A percentile compares a stretch with the other conserved stretches of the same genome.
These are phyloP conservation scores for Sporothrix luriei DNA, from an alignment of 2,329 filamentous ascomycete genomes.

Conservation along the genomic window DNA sequence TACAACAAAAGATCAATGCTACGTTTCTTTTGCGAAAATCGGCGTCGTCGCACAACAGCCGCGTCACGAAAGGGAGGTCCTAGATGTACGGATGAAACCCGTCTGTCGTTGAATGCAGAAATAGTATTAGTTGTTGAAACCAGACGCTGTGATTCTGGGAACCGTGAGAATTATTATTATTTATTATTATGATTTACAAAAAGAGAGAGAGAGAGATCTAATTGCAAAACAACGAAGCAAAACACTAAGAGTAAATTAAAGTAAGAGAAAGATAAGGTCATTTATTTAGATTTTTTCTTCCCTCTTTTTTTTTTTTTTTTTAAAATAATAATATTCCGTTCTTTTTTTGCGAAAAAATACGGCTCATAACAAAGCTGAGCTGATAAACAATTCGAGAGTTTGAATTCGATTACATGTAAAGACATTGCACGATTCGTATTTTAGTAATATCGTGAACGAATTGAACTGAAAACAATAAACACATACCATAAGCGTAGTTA, in stretches of 20 bases:
- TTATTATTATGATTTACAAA: too few species aligned
- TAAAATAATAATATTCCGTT: too few species aligned
- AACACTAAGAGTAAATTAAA: too few species aligned
- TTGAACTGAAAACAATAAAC: background rate
- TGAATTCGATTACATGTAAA: too few species aligned
- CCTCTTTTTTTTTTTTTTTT: too few species aligned
- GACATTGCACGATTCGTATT: background rate
- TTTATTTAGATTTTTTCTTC: too few species aligned
- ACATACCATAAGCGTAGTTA: background rate
- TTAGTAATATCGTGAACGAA: background rate
- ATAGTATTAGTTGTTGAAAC: background rate
- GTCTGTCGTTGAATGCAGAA: background rate
- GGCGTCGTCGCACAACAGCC: background rate
- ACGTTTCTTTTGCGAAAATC: slow-evolving; percentile 10
- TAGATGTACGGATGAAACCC: background rate
- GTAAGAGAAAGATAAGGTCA: too few species aligned
- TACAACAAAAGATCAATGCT: background rate
- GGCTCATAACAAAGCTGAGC: too few species aligned
- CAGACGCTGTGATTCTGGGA: background rate
- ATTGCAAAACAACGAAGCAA: background rate
- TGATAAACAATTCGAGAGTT: too few species aligned
- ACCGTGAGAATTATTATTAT: too few species aligned
- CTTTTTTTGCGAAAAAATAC: too few species aligned
- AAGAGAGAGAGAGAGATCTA: background rate
- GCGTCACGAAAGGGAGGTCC: background rate